Percentiles rank a stretch among this genome's conserved stretches.
These are phyloP conservation scores for Kwoniella heveanensis DNA, from an alignment of 768 basidiomycete species.

Conservation along the genomic window DNA sequence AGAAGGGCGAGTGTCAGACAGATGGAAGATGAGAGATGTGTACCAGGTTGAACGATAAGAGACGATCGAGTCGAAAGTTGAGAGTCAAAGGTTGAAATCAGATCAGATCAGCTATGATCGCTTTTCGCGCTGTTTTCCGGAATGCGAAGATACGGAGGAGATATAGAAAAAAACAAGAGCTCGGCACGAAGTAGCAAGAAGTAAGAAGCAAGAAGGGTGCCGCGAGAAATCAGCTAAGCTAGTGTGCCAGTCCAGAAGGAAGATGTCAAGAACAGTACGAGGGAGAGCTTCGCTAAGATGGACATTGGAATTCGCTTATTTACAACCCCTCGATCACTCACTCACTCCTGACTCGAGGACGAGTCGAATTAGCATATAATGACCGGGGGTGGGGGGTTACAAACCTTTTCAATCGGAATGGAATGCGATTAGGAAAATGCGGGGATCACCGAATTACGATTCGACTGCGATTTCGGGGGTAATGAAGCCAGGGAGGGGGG, in stretches of 20 bases:
- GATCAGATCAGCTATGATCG: not conserved
- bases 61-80: not conserved
- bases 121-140: not conserved
- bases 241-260: too few species aligned
- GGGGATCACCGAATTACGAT: not conserved
- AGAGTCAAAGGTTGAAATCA: not conserved
- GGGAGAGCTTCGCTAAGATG: not conserved
- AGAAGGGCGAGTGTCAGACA: not conserved
- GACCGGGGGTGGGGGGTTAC: not conserved
- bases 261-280: too few species aligned
- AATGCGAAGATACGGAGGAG: not conserved
- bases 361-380: not conserved
- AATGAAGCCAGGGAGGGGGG: too few species aligned
- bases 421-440: conserved; percentile 2
- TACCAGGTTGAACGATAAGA: not conserved
- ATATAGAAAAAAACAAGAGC: not conserved
- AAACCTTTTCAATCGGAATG: not conserved
- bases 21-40: not conserved
- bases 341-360: not conserved
- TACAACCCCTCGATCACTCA: too few species aligned
- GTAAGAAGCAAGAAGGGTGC: too few species aligned
- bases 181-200: not conserved
- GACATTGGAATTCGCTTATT: not conserved
- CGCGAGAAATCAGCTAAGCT: too few species aligned
- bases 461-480: not conserved